phyloP scores from a whole-genome alignment of 495 filamentous ascomycete species.

The Aspergillus campestris region DNA sequence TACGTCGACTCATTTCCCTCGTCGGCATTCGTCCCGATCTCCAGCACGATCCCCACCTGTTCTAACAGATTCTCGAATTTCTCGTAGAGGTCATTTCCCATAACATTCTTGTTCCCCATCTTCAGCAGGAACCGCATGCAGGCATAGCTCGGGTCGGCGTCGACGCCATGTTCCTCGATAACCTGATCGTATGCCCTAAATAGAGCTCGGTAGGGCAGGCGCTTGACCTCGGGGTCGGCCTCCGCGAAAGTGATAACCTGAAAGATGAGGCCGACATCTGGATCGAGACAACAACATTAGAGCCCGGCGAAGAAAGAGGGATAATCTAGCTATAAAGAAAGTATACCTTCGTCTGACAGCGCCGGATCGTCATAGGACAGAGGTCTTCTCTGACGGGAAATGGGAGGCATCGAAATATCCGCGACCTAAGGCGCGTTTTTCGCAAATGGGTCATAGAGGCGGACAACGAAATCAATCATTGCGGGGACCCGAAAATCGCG shows the following conservation, averaged over 20 bases:
- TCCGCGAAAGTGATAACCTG: conserved; percentile 67
- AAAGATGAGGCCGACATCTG: conserved; percentile 74
- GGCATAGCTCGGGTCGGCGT: conserved; percentile 62
- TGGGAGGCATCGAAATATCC: conserved; percentile 52
- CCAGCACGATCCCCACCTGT: conserved; percentile 59
- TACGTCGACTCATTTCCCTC: conserved; percentile 16
- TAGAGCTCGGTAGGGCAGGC: conserved; percentile 65
- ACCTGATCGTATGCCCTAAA: conserved; percentile 73
- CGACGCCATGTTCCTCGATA: conserved; percentile 55
- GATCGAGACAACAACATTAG: conserved; percentile 2
- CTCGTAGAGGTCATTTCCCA: conserved; percentile 47
- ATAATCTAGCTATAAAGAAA: neutral
- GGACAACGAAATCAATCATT: conserved; percentile 36
- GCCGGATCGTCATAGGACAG: conserved; percentile 39
- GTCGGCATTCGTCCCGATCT: conserved; percentile 39
- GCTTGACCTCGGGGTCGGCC: conserved; percentile 51
- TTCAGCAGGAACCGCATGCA: conserved; percentile 74
- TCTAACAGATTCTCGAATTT: conserved; percentile 58
- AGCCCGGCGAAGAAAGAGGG: neutral
- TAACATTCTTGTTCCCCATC: conserved; percentile 53
- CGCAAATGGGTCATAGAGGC: conserved; percentile 46
- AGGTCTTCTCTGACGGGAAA: conserved; percentile 41
- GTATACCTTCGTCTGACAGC: conserved; percentile 57
- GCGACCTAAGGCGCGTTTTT: conserved; percentile 45
- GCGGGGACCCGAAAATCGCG: conserved; percentile 19